Evolutionary conservation across 2,329 filamentous ascomycete genomes (phyloP).

Genomic region (Fusarium dlaminii): DNA sequence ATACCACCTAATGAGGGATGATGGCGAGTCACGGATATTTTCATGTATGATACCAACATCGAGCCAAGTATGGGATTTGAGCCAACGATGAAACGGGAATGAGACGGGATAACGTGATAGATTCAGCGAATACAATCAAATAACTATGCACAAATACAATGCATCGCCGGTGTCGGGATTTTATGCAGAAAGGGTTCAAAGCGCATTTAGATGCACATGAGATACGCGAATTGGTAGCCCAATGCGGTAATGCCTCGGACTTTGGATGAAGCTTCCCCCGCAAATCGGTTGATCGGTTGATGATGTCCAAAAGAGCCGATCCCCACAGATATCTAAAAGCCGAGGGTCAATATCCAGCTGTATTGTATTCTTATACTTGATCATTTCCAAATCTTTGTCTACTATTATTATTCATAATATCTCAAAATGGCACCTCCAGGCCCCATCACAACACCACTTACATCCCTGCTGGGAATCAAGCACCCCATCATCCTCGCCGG

Average conservation of each 20-base stretch:
- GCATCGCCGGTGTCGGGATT: not conserved
- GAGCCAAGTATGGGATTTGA: conserved; percentile 20
- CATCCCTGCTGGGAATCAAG: conserved; percentile 79
- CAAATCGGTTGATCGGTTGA: conserved; percentile 38
- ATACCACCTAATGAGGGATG: conserved; percentile 25
- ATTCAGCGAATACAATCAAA: not conserved
- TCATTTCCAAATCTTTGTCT: not conserved
- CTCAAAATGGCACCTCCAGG: conserved; percentile 54
- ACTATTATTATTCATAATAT: not conserved
- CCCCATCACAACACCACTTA: conserved; percentile 80
- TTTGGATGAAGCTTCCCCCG: conserved; percentile 40
- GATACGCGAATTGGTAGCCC: conserved; percentile 42
- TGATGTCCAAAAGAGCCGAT: conserved; percentile 12
- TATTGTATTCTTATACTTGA: not conserved
- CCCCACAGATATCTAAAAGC: not conserved
- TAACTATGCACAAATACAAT: not conserved
- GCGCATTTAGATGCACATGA: conserved; percentile 5
- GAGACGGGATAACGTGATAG: not conserved
- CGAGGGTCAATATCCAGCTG: not conserved
- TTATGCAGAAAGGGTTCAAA: not conserved
- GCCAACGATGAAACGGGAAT: conserved; percentile 5
- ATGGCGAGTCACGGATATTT: conserved; percentile 19
- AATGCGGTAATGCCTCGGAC: conserved; percentile 49
- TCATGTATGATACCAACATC: conserved; percentile 42
- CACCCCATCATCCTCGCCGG: conserved; percentile 93